Conservation (phyloP, 2,329 filamentous ascomycete genomes). For the Scortechinia acanthostroma region DNA sequence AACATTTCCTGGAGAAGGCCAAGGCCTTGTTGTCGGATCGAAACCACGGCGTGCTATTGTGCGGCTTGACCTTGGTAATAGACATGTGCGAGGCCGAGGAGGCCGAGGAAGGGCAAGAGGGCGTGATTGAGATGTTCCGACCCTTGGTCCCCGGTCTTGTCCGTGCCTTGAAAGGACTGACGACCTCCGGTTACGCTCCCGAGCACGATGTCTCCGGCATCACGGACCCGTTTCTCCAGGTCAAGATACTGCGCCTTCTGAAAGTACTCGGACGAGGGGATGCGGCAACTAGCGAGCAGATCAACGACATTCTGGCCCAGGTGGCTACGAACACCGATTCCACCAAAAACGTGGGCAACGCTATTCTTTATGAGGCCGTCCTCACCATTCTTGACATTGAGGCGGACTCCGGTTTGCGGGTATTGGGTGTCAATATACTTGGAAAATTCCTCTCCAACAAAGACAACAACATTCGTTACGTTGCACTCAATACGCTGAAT, state of each 20-base stretch:
- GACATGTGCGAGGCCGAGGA: constrained; percentile 94
- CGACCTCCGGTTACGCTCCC: constrained; percentile 90
- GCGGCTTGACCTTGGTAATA: constrained; percentile 81
- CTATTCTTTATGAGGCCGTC: constrained; percentile 94
- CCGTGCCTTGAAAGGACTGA: constrained; percentile 82
- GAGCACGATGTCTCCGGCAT: constrained; percentile 98
- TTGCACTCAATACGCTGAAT: constrained; percentile 91
- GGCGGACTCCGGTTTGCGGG: constrained; percentile 86
- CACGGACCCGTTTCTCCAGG: constrained; percentile 93
- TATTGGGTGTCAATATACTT: constrained; percentile 94
- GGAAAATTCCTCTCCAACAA: constrained; percentile 98
- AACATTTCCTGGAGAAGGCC: constrained; percentile 94
- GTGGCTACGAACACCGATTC: constrained; percentile 97
- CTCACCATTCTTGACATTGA: constrained; percentile 96
- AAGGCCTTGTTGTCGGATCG: constrained; percentile 80
- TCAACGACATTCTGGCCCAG: constrained; percentile 96
- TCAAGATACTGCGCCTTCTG: constrained; percentile 84
- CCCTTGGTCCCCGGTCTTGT: constrained; percentile 79
- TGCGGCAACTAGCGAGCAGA: constrained; percentile 82
- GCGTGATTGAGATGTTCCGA: constrained; percentile 83
- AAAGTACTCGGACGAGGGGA: constrained; percentile 83
- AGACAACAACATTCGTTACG: constrained; percentile 98
- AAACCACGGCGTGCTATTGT: constrained; percentile 91
- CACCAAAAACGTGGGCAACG: constrained; percentile 96
- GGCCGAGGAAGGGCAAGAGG: constrained; percentile 81